Conservation (phyloP, 495 filamentous ascomycete species). For the Thermochaetoides thermophila region DNA sequence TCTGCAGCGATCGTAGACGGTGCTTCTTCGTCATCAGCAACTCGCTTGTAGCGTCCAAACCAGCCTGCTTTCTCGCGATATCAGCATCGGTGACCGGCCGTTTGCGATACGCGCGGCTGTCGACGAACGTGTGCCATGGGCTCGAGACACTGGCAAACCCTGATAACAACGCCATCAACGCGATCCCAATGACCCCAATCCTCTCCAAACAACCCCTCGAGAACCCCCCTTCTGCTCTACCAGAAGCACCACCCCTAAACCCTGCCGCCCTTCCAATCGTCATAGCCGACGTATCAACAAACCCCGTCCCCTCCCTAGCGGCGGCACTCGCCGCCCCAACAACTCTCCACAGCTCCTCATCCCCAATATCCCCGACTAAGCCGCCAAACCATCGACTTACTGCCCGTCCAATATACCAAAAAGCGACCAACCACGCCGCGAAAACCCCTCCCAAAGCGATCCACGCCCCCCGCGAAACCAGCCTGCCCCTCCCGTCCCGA, state of each 20-base stretch:
- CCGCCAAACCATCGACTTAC: slow-evolving; percentile 40
- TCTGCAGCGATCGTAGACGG: slow-evolving; percentile 49
- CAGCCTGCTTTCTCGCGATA: slow-evolving; percentile 54
- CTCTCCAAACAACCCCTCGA: slow-evolving; percentile 62
- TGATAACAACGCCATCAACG: slow-evolving; percentile 65
- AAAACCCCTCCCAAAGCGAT: slow-evolving; percentile 56
- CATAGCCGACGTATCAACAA: slow-evolving; percentile 15
- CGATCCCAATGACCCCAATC: slow-evolving; percentile 67
- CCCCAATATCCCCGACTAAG: slow-evolving; percentile 10
- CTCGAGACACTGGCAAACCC: slow-evolving; percentile 71
- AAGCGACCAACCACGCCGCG: slow-evolving; percentile 45
- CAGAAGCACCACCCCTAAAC: background rate
- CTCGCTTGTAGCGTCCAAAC: slow-evolving; percentile 58
- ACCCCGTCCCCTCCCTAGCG: background rate
- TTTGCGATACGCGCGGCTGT: slow-evolving; percentile 25
- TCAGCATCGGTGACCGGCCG: slow-evolving; percentile 53
- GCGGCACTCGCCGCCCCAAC: slow-evolving; percentile 1
- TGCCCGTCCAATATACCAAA: slow-evolving; percentile 59
- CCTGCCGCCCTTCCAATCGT: slow-evolving; percentile 12
- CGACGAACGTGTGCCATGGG: slow-evolving; percentile 66
- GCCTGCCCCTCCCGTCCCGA: slow-evolving; percentile 37
- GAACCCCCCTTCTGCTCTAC: slow-evolving; percentile 29
- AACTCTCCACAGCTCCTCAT: slow-evolving; percentile 2
- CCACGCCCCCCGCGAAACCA: slow-evolving; percentile 54
- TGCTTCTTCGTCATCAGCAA: slow-evolving; percentile 56